Conservation (phyloP, 148 eudicot species). For the Rhododendron henanense region DNA sequence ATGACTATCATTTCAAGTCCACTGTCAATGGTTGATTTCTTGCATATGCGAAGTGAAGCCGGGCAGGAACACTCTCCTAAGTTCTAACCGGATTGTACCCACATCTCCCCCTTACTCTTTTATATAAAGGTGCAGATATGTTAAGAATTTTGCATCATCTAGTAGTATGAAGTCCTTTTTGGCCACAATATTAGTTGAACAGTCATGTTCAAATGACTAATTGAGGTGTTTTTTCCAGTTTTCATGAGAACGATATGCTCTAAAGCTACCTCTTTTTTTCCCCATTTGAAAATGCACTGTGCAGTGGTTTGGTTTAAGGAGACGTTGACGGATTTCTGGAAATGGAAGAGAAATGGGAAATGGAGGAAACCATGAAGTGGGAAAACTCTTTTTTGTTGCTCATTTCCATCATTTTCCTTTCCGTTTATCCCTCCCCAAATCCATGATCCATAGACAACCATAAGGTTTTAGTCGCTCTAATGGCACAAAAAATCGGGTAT, state of each 20-base stretch:
- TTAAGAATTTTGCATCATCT: not conserved
- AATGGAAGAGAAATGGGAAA: not conserved
- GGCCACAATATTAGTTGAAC: not conserved
- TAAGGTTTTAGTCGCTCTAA: not conserved
- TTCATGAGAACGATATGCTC: not conserved
- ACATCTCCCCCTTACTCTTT: not conserved
- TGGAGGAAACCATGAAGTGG: not conserved
- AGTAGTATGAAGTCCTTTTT: not conserved
- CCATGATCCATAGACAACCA: not conserved
- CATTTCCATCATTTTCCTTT: not conserved
- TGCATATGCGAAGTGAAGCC: not conserved
- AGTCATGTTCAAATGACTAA: not conserved
- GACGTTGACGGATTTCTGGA: not conserved
- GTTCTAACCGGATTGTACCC: not conserved
- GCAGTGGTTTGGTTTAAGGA: not conserved
- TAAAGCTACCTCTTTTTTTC: not conserved
- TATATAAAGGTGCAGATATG: not conserved
- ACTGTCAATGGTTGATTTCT: constrained; percentile 38
- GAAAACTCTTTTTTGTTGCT: not conserved
- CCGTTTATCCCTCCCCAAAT: not conserved
- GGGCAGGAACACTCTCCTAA: not conserved
- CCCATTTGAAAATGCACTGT: not conserved
- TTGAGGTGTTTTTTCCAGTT: not conserved
- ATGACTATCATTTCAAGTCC: constrained; percentile 72
- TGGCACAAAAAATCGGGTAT: not conserved